Percentiles rank a stretch among this genome's conserved stretches.
Conservation (phyloP, 495 filamentous ascomycete genomes). For the Penicillium lagena region DNA sequence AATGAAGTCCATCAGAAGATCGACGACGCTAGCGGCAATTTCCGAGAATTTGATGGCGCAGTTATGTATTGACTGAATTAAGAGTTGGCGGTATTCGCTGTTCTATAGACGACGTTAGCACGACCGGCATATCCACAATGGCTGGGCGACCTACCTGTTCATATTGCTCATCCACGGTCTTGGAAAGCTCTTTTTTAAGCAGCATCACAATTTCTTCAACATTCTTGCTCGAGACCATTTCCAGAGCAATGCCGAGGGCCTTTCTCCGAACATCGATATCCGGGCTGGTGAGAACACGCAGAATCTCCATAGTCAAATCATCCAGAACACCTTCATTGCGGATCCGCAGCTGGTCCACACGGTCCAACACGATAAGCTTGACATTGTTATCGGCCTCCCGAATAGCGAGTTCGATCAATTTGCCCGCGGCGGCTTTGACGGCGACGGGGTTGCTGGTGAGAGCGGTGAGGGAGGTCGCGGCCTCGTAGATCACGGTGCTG, state of each 20-base stretch:
- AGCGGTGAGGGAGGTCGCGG: constrained; percentile 92
- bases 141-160: constrained; percentile 58
- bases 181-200: constrained; percentile 93
- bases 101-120: constrained; percentile 48
- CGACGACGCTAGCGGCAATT: constrained; percentile 93
- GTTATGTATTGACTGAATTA: constrained; percentile 96
- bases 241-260: constrained; percentile 82
- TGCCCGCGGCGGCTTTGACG: constrained; percentile 91
- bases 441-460: constrained; percentile 95
- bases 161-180: constrained; percentile 97
- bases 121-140: background rate
- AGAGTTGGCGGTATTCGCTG: constrained; percentile 88
- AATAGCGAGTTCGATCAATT: constrained; percentile 95
- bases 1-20: constrained; percentile 98
- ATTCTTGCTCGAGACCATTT: constrained; percentile 99
- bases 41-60: constrained; percentile 99
- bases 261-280: constrained; percentile 96
- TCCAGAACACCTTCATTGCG: constrained; percentile 92
- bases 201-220: constrained; percentile 96
- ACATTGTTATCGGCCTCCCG: constrained; percentile 99
- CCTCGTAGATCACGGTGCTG: constrained; percentile 95
- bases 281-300: constrained; percentile 91
- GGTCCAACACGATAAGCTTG: constrained; percentile 94
- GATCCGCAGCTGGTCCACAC: constrained; percentile 83
- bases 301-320: constrained; percentile 95